Evolutionary conservation across 2,329 filamentous ascomycete genomes (phyloP).

Genomic region (Ophiocordyceps unilateralis): DNA sequence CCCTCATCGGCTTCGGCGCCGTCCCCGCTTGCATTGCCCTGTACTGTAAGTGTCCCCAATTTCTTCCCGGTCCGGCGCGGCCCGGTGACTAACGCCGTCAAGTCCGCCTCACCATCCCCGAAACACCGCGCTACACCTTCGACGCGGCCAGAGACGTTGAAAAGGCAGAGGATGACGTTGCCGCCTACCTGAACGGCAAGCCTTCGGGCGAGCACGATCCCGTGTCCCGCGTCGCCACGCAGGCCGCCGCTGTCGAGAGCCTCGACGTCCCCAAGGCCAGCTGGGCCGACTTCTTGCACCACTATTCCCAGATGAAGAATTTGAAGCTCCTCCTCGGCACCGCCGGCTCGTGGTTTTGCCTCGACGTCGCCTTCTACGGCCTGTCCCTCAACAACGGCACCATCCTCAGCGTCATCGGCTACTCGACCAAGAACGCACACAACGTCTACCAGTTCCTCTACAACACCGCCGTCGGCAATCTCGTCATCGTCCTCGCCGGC

Average conservation of each 20-base stretch:
- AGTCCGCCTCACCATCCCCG: constrained; percentile 61
- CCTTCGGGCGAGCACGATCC: constrained; percentile 48
- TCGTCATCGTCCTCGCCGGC: constrained; percentile 63
- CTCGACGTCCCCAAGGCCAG: constrained; percentile 53
- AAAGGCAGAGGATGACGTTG: constrained; percentile 54
- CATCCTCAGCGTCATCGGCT: constrained; percentile 57
- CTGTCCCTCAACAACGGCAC: constrained; percentile 61
- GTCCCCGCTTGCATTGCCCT: constrained; percentile 67
- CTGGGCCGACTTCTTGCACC: constrained; percentile 50
- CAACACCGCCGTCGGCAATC: constrained; percentile 61
- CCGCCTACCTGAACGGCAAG: constrained; percentile 55
- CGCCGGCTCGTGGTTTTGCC: constrained; percentile 70
- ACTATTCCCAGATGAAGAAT: constrained; percentile 58
- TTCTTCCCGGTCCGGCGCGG: not conserved
- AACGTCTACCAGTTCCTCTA: constrained; percentile 53
- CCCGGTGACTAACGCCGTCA: not conserved
- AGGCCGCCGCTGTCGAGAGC: constrained; percentile 31
- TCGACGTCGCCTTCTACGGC: constrained; percentile 45
- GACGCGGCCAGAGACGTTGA: constrained; percentile 61
- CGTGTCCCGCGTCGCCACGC: constrained; percentile 41
- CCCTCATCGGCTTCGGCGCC: constrained; percentile 65
- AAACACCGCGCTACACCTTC: constrained; percentile 78
- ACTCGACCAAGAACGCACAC: constrained; percentile 26
- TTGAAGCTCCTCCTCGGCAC: constrained; percentile 60
- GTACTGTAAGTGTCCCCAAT: constrained; percentile 42